Evolutionary conservation across 495 filamentous ascomycete genomes (phyloP).

Genomic region (Aspergillus baeticus): DNA sequence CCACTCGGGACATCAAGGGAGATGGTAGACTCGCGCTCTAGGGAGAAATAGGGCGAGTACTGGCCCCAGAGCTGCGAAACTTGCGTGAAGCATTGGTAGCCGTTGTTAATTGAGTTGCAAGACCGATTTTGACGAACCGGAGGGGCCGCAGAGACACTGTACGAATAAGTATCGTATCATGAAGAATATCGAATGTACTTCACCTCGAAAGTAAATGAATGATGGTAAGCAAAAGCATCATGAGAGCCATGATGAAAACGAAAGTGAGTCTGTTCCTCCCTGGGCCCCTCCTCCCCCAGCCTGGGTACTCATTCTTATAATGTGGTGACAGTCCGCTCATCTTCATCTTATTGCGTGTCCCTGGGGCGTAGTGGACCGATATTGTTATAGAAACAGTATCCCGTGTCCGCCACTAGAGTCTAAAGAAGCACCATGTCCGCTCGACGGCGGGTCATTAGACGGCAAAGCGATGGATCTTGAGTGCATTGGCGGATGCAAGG

Average conservation of each 20-base stretch:
- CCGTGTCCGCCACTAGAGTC: no score
- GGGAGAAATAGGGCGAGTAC: conserved; percentile 79
- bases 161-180: background rate
- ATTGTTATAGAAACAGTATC: background rate
- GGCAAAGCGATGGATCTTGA: conserved; percentile 3
- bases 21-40: conserved; percentile 56
- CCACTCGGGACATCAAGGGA: conserved; percentile 52
- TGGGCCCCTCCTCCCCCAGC: background rate
- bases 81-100: conserved; percentile 60
- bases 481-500: background rate
- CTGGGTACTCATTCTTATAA: conserved; percentile 4
- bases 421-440: no score
- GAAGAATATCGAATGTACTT: background rate
- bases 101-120: conserved; percentile 60
- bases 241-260: conserved; percentile 4
- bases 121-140: background rate
- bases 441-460: background rate
- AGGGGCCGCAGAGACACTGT: conserved; percentile 5
- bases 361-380: background rate
- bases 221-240: conserved; percentile 8
- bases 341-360: background rate
- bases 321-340: conserved; percentile 1
- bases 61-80: conserved; percentile 79
- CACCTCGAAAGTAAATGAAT: conserved; percentile 17
- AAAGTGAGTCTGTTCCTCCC: conserved; percentile 1